Conservation (phyloP, 768 basidiomycete species). For the Boletus rubropictus region DNA sequence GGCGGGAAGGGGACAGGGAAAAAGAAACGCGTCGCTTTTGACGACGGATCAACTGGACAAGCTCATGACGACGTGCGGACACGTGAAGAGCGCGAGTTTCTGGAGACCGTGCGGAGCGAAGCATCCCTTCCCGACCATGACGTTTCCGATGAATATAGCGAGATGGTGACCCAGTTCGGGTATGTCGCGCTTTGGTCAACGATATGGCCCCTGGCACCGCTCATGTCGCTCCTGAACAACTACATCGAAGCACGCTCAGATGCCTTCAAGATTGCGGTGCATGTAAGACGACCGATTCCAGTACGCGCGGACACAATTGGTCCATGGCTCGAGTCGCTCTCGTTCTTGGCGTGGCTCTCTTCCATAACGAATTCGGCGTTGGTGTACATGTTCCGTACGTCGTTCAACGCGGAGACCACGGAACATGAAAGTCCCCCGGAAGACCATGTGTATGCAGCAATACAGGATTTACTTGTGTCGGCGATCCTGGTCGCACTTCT, state of each 20-base stretch:
- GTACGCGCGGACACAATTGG: slow-evolving; percentile 87
- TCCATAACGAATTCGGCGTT: slow-evolving; percentile 86
- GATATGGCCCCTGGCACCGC: slow-evolving; percentile 89
- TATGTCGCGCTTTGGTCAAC: slow-evolving; percentile 90
- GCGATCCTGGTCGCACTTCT: slow-evolving; percentile 70
- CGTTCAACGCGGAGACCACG: slow-evolving; percentile 13
- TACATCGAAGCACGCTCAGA: slow-evolving; percentile 87
- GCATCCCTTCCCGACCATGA: slow-evolving; percentile 76
- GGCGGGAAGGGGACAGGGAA: slow-evolving; percentile 22
- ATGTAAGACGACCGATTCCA: slow-evolving; percentile 79
- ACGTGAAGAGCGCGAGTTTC: slow-evolving; percentile 68
- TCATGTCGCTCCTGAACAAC: slow-evolving; percentile 89
- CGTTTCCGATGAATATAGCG: slow-evolving; percentile 83
- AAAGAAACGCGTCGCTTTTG: slow-evolving; percentile 70
- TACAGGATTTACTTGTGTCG: slow-evolving; percentile 49
- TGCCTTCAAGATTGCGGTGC: slow-evolving; percentile 90
- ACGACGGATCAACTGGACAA: slow-evolving; percentile 45
- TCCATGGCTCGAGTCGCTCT: slow-evolving; percentile 86
- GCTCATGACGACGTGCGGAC: slow-evolving; percentile 29
- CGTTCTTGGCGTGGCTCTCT: slow-evolving; percentile 85
- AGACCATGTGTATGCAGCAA: slow-evolving; percentile 32
- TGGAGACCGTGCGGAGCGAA: slow-evolving; percentile 74
- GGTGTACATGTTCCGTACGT: slow-evolving; percentile 80
- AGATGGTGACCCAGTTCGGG: slow-evolving; percentile 96
- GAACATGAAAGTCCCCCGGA: slow-evolving; percentile 2